Conservation (phyloP, 1,284 basidiomycete genomes). For the Jaminaea rosea region DNA sequence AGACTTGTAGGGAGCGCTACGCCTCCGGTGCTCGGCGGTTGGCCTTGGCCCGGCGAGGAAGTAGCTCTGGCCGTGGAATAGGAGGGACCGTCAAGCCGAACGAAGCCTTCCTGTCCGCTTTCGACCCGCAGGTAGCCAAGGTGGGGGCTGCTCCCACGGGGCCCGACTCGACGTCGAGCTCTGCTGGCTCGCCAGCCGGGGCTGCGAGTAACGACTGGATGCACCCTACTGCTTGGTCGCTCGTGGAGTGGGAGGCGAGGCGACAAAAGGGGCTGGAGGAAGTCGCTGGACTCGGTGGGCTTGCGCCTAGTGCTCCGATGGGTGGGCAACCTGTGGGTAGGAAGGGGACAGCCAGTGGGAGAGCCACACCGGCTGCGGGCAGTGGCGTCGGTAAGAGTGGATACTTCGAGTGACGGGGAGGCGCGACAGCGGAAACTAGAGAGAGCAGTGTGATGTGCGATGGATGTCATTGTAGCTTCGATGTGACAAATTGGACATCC, state of each 20-base stretch:
- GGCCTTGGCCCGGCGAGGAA: background rate
- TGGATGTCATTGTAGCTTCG: too few relatives aligned
- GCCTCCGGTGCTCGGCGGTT: background rate
- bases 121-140: background rate
- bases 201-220: background rate
- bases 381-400: too few relatives aligned
- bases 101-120: too few relatives aligned
- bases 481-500: too few relatives aligned
- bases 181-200: background rate
- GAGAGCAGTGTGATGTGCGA: too few relatives aligned
- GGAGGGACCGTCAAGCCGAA: too few relatives aligned
- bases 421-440: too few relatives aligned
- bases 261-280: background rate
- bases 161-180: background rate
- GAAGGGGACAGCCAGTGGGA: too few relatives aligned
- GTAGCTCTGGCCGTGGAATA: background rate
- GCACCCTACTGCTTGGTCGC: background rate
- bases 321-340: too few relatives aligned
- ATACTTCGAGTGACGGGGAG: too few relatives aligned
- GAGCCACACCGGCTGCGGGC: too few relatives aligned
- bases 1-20: background rate
- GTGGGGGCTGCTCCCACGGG: background rate
- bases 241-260: background rate
- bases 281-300: background rate
- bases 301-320: too few relatives aligned